Percentiles rank a stretch among this genome's conserved stretches.
Evolutionary conservation across 140 eudicot species (phyloP).

Genomic region (Oenanthe javanica): DNA sequence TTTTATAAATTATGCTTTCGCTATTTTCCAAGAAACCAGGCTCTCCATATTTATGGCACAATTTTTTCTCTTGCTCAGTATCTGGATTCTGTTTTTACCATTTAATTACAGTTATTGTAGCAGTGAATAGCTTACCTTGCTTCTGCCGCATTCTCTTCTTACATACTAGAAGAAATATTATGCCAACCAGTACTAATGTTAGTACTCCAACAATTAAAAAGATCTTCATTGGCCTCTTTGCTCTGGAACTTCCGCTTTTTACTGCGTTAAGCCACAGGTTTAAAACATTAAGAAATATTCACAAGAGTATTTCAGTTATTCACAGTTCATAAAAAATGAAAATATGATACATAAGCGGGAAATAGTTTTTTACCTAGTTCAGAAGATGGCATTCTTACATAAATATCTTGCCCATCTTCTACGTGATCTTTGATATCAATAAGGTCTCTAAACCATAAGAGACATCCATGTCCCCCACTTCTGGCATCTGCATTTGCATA

Average conservation of each 20-base stretch:
- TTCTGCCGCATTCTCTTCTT: background rate
- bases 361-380: background rate
- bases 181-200: background rate
- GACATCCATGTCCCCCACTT: background rate
- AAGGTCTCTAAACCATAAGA: background rate
- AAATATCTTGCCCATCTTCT: background rate
- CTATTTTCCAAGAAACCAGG: background rate
- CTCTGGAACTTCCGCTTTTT: background rate
- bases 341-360: background rate
- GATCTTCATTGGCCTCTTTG: background rate
- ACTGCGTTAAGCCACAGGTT: background rate
- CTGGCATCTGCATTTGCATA: constrained; percentile 4
- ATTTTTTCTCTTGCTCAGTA: background rate
- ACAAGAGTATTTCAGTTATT: background rate
- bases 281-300: background rate
- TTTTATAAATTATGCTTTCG: background rate
- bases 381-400: background rate
- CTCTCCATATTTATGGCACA: background rate
- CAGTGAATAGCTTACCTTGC: background rate
- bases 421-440: background rate
- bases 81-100: background rate
- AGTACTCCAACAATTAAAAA: background rate
- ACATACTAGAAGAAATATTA: background rate
- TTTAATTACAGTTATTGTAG: background rate
- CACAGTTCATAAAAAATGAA: background rate